phyloP scores from a whole-genome alignment of 2,329 filamentous ascomycete genomes.

The Alternaria triticimaculans region DNA sequence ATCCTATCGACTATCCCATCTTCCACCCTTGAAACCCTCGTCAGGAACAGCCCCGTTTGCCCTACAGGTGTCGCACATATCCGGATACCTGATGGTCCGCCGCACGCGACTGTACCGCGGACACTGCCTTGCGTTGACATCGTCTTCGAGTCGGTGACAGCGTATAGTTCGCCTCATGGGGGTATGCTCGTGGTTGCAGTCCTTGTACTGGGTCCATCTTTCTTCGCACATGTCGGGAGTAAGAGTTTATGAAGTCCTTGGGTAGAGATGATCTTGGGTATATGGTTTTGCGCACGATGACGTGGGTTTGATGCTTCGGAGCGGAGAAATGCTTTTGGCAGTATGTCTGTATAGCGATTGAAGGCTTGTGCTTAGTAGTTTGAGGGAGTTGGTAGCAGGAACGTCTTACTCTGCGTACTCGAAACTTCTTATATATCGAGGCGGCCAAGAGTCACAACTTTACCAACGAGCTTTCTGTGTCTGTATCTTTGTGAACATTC shows the following conservation, averaged over 20 bases:
- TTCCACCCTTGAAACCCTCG: slow-evolving; percentile 1
- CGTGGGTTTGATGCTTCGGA: not conserved
- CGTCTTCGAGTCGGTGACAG: not conserved
- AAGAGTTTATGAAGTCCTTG: not conserved
- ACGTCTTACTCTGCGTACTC: not conserved
- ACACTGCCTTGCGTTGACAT: not conserved
- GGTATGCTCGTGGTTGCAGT: slow-evolving; percentile 5
- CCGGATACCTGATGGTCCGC: not conserved
- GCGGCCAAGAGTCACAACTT: not conserved
- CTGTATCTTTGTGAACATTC: not conserved
- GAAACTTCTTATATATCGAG: not conserved
- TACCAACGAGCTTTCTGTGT: not conserved
- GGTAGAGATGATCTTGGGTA: not conserved
- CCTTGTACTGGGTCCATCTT: slow-evolving; percentile 1
- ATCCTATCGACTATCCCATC: not conserved
- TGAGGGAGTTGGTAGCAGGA: not conserved
- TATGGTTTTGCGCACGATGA: not conserved
- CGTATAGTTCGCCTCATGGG: not conserved
- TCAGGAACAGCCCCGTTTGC: not conserved
- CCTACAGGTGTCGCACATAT: not conserved
- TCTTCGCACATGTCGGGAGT: not conserved
- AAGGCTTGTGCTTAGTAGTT: not conserved
- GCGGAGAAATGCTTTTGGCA: not conserved
- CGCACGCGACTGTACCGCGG: not conserved
- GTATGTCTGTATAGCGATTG: not conserved